Evolutionary conservation across 2,329 filamentous ascomycete species (phyloP), one percentile per base, ranked within the genome.

Genomic region (Penicillium rolfsii): DNA sequence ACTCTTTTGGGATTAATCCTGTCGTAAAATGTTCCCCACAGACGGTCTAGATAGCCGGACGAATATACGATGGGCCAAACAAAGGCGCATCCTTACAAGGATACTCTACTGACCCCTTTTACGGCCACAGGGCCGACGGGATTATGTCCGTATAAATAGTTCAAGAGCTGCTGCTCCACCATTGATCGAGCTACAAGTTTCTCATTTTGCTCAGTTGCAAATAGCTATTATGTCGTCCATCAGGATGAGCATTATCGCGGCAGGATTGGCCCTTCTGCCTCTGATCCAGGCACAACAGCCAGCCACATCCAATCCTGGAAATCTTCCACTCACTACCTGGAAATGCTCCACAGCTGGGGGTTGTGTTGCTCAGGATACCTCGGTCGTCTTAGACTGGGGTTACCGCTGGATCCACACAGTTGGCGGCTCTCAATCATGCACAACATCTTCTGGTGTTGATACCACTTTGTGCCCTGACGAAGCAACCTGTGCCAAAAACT

Each of bases 331-430:
- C 6, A 53, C 35, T 12, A 53, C 50, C 19, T 53, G 24, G 19
- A 53, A 53, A 19, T 53, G 50, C 16, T 46, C 52, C 11, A 55
- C n/a, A 28, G 11, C 40, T 12, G 38, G 52, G 4, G 38, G 38
- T 12, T 55, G 52, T 55, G 50, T 41, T 14, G 22, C 12, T 4
- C 50, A 53, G 35, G 50, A 53, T 11, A 53, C 50, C 8, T 38
- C 50, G 33, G 58, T 63, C 30, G 61, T 61, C n/a, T 8, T 63
- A 26, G 61, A 63, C n/a, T 45, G 58, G 26, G 85, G 85, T 76
- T 86, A 83, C 83, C 79, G 83, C 53, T 86, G 84, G 84, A 71
- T 84, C 49, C 83, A 86, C 71, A 73, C 75, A 41, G 78, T 73
- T 45, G 64, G 71, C 2, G 78, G 78, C 50, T 81, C 77, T 63